phyloP scores from a whole-genome alignment of 306 rosid species.

The Geum urbanum region DNA sequence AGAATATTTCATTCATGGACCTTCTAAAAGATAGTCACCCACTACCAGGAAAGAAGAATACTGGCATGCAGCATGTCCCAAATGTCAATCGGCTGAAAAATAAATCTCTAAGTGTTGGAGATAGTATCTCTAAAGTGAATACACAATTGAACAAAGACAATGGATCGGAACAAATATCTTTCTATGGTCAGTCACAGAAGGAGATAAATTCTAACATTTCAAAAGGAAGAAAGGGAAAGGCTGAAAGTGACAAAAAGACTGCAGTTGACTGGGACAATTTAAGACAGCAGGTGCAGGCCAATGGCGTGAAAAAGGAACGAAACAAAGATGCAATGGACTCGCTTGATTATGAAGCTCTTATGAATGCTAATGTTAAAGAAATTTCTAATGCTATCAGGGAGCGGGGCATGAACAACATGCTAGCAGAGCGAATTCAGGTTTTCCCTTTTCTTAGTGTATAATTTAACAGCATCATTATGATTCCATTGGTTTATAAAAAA shows the following conservation, averaged over 20 bases:
- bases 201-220: constrained; percentile 36
- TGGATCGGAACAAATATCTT: constrained; percentile 12
- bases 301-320: constrained; percentile 43
- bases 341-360: constrained; percentile 78
- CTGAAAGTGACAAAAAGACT: constrained; percentile 37
- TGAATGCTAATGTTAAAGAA: constrained; percentile 52
- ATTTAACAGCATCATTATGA: constrained; percentile 16
- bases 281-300: constrained; percentile 52
- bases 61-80: constrained; percentile 23
- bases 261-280: constrained; percentile 66
- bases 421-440: constrained; percentile 92
- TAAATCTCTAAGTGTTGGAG: constrained; percentile 25
- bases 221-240: constrained; percentile 46
- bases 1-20: constrained; percentile 29
- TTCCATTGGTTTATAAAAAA: not conserved
- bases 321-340: constrained; percentile 63
- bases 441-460: not conserved
- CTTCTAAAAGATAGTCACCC: constrained; percentile 28
- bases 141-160: constrained; percentile 28
- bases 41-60: constrained; percentile 30
- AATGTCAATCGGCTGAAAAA: constrained; percentile 29
- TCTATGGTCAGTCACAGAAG: constrained; percentile 26
- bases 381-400: constrained; percentile 62
- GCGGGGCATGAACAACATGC: constrained; percentile 89
- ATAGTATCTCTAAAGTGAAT: constrained; percentile 27